phyloP scores from a whole-genome alignment of 306 rosid genomes.

The Medicago arabica region DNA sequence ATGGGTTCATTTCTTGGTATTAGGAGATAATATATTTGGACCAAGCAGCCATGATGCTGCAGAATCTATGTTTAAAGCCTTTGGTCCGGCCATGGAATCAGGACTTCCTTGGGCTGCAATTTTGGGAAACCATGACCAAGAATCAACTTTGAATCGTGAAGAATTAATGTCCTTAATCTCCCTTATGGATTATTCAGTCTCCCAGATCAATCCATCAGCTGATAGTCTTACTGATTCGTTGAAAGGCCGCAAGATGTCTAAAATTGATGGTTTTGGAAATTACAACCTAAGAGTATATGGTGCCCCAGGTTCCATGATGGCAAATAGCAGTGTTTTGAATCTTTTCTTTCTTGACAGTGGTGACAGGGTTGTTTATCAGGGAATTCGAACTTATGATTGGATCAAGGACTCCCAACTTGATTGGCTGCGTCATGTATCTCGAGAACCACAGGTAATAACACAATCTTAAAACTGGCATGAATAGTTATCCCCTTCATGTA shows the following conservation, averaged over 20 bases:
- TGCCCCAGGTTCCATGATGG: constrained; percentile 77
- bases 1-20: constrained; percentile 40
- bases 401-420: constrained; percentile 86
- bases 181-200: constrained; percentile 89
- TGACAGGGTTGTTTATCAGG: constrained; percentile 64
- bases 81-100: constrained; percentile 86
- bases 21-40: constrained; percentile 92
- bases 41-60: constrained; percentile 83
- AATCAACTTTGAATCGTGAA: constrained; percentile 83
- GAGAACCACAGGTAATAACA: constrained; percentile 63
- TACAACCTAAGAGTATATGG: constrained; percentile 72
- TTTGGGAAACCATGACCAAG: constrained; percentile 96
- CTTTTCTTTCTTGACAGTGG: constrained; percentile 96
- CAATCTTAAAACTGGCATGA: constrained; percentile 14
- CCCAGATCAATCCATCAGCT: constrained; percentile 63
- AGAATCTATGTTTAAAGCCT: constrained; percentile 76
- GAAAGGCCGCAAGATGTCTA: constrained; percentile 36
- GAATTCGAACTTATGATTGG: constrained; percentile 83
- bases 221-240: constrained; percentile 41
- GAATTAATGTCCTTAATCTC: constrained; percentile 82
- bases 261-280: constrained; percentile 90
- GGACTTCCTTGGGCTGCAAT: constrained; percentile 93
- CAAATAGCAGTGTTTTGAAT: constrained; percentile 77
- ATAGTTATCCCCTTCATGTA: neutral
- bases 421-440: constrained; percentile 73